These are phyloP conservation scores for Lactarius indigo DNA, from an alignment of 768 basidiomycete genomes.

Conservation along the genomic window DNA sequence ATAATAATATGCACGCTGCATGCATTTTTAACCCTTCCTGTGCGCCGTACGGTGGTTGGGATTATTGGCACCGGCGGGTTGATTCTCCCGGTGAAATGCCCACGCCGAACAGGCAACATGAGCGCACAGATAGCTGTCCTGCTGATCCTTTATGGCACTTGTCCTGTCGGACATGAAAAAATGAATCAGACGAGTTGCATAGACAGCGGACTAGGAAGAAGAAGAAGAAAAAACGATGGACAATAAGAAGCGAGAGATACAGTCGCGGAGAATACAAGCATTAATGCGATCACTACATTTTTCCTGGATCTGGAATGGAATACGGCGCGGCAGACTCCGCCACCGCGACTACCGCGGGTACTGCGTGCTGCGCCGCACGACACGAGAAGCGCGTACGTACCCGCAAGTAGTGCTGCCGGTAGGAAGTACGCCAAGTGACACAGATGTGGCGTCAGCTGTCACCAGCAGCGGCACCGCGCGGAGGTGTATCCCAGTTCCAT, in stretches of 20 bases:
- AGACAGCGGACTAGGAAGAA: neutral
- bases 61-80: neutral
- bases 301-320: neutral
- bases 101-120: neutral
- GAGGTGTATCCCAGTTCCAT: conserved; percentile 57
- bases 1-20: neutral
- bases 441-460: neutral
- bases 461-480: neutral
- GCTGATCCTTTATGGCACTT: neutral
- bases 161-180: neutral
- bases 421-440: neutral
- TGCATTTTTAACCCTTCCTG: neutral
- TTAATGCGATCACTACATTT: neutral
- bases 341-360: neutral
- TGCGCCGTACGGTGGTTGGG: neutral
- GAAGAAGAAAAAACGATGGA: neutral
- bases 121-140: neutral
- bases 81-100: neutral
- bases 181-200: neutral
- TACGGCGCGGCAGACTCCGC: neutral
- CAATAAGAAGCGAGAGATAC: conserved; percentile 1
- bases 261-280: neutral
- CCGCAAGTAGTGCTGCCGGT: neutral
- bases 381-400: neutral
- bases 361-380: neutral